A percentile compares a stretch with the other conserved stretches of the same genome.
Conservation (phyloP, 768 basidiomycete genomes). For the Gloeophyllum trabeum region DNA sequence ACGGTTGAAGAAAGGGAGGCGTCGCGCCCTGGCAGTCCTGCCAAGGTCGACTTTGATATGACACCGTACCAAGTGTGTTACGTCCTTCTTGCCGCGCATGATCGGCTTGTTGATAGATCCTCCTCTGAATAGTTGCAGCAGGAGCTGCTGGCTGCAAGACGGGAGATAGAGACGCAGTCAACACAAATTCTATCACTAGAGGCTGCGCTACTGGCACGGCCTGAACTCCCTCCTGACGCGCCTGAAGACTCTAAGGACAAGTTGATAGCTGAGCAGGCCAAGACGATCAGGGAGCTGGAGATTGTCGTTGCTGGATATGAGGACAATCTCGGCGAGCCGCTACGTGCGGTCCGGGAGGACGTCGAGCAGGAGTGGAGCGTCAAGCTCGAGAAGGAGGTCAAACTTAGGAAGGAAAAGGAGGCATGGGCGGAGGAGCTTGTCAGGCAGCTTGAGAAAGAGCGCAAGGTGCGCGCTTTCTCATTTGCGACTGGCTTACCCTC, state of each 20-base stretch:
- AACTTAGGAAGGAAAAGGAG: slow-evolving; percentile 56
- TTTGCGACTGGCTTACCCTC: too few relatives aligned
- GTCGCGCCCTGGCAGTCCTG: slow-evolving; percentile 71
- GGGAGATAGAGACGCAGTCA: slow-evolving; percentile 70
- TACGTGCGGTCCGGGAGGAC: slow-evolving; percentile 56
- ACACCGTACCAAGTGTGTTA: slow-evolving; percentile 65
- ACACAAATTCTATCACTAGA: slow-evolving; percentile 80
- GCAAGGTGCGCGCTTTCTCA: slow-evolving; percentile 32
- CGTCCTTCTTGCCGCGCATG: slow-evolving; percentile 1
- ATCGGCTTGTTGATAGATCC: not conserved
- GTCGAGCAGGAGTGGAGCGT: slow-evolving; percentile 65
- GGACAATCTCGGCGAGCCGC: slow-evolving; percentile 58
- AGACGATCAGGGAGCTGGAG: slow-evolving; percentile 73
- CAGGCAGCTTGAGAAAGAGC: slow-evolving; percentile 70
- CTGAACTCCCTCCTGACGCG: slow-evolving; percentile 52
- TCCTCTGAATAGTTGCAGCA: slow-evolving; percentile 55
- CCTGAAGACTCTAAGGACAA: slow-evolving; percentile 67
- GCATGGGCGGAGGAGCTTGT: slow-evolving; percentile 68
- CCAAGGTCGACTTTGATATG: slow-evolving; percentile 86
- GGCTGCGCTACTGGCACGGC: slow-evolving; percentile 61
- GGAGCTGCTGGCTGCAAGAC: slow-evolving; percentile 70
- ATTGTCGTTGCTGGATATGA: slow-evolving; percentile 61
- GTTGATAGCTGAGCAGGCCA: slow-evolving; percentile 59
- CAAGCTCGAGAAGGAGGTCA: slow-evolving; percentile 46
- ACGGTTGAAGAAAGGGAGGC: slow-evolving; percentile 70